Conservation (phyloP, 2,329 filamentous ascomycete species). For the Chaetomiaceae sp. region DNA sequence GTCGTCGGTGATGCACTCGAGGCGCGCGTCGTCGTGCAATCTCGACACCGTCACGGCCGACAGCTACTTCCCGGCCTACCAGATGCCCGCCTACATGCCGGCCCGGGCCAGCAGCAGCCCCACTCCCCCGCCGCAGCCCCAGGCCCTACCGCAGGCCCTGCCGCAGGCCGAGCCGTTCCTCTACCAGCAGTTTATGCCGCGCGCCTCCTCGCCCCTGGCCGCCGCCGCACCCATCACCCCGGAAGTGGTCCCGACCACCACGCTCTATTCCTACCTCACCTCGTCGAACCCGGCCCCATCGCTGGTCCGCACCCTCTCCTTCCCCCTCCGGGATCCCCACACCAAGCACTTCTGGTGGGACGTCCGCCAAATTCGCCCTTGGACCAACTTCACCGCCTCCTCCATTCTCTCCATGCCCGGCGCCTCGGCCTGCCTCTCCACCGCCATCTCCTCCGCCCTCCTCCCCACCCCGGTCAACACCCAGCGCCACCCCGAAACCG, state of each 20-base stretch:
- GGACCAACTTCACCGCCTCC: conserved; percentile 71
- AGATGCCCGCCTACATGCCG: conserved; percentile 56
- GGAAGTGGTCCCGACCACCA: conserved; percentile 54
- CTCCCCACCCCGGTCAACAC: conserved; percentile 56
- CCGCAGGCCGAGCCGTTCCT: conserved; percentile 42
- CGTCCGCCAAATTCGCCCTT: conserved; percentile 77
- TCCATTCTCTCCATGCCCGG: conserved; percentile 70
- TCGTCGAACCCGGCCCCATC: conserved; percentile 75
- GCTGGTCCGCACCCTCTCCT: conserved; percentile 73
- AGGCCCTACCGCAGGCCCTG: conserved; percentile 30
- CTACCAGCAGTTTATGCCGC: conserved; percentile 43
- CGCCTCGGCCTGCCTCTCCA: conserved; percentile 67
- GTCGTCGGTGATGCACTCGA: conserved; percentile 40
- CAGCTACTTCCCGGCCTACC: conserved; percentile 82
- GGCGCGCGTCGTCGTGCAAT: conserved; percentile 63
- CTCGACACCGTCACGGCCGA: conserved; percentile 63
- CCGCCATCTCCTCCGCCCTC: conserved; percentile 57
- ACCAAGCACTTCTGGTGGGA: conserved; percentile 96
- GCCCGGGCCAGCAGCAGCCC: conserved; percentile 29
- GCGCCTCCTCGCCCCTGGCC: conserved; percentile 44
- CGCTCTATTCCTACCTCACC: conserved; percentile 73
- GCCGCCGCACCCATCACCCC: conserved; percentile 34
- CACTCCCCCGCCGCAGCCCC: conserved; percentile 26
- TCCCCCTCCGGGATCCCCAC: conserved; percentile 60
- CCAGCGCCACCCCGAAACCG: conserved; percentile 70